Conservation (phyloP, 2,329 filamentous ascomycete species). For the Cyphellophora attinorum region DNA sequence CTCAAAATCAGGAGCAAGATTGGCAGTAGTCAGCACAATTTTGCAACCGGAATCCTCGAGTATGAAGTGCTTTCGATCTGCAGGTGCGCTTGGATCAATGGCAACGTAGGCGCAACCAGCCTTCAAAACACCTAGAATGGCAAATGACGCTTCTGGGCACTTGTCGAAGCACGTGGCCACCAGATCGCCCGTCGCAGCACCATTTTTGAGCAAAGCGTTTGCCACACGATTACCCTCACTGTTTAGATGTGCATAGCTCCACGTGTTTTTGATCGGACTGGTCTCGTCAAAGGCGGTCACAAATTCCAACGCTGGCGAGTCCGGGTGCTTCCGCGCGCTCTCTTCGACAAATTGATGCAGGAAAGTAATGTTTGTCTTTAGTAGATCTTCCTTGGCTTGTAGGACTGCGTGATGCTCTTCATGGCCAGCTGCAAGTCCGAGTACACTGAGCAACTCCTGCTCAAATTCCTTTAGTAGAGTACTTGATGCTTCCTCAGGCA, state of each 20-base stretch:
- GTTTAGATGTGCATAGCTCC: slow-evolving; percentile 69
- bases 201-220: slow-evolving; percentile 46
- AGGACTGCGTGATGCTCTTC: slow-evolving; percentile 24
- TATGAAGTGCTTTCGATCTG: slow-evolving; percentile 67
- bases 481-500: slow-evolving; percentile 60
- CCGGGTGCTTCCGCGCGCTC: slow-evolving; percentile 46
- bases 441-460: slow-evolving; percentile 21
- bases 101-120: slow-evolving; percentile 74
- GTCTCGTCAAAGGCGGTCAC: slow-evolving; percentile 45
- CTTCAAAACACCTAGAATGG: slow-evolving; percentile 73
- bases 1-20: slow-evolving; percentile 30
- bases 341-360: slow-evolving; percentile 72
- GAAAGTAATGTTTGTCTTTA: slow-evolving; percentile 50
- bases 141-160: slow-evolving; percentile 72
- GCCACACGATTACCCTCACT: slow-evolving; percentile 63
- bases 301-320: slow-evolving; percentile 66
- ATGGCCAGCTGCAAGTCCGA: slow-evolving; percentile 16
- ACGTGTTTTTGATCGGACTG: slow-evolving; percentile 41
- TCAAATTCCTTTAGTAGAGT: slow-evolving; percentile 66
- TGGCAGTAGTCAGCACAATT: slow-evolving; percentile 50
- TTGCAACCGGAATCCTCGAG: slow-evolving; percentile 60
- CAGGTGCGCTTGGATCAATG: slow-evolving; percentile 64
- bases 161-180: slow-evolving; percentile 77
- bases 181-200: slow-evolving; percentile 48
- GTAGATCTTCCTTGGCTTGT: slow-evolving; percentile 48